Evolutionary conservation across 2,329 filamentous ascomycete genomes (phyloP).

Genomic region (Trichoderma sp.): DNA sequence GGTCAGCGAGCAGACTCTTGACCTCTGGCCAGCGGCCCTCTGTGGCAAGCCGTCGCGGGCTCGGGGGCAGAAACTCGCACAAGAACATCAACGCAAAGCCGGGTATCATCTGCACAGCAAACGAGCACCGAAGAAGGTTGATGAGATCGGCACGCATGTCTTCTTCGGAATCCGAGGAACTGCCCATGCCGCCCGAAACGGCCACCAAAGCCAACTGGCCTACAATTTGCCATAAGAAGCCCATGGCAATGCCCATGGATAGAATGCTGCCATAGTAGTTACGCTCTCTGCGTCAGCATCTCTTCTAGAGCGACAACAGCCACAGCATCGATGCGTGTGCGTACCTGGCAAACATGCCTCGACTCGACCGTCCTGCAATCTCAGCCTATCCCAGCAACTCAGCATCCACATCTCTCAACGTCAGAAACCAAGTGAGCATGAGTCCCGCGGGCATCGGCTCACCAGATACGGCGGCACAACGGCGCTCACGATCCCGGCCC

Average conservation of each 20-base stretch:
- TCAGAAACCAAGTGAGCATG: neutral
- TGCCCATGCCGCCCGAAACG: conserved; percentile 43
- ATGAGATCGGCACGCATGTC: conserved; percentile 50
- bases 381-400: conserved; percentile 49
- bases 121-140: conserved; percentile 59
- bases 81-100: conserved; percentile 58
- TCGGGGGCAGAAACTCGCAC: conserved; percentile 61
- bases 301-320: neutral
- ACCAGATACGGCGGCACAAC: conserved; percentile 69
- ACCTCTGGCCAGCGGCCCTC: conserved; percentile 70
- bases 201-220: conserved; percentile 65
- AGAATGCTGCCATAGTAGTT: neutral
- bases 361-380: conserved; percentile 59
- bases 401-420: neutral
- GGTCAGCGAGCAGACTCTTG: conserved; percentile 56
- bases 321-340: neutral
- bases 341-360: conserved; percentile 58
- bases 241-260: conserved; percentile 63
- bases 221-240: conserved; percentile 67
- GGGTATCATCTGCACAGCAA: conserved; percentile 62
- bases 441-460: neutral
- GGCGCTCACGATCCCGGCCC: conserved; percentile 73
- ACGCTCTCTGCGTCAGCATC: neutral
- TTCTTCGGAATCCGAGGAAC: conserved; percentile 41
- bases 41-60: conserved; percentile 70